Evolutionary conservation across 2,329 filamentous ascomycete species (phyloP).

Genomic region (Parascedosporium putredinis): DNA sequence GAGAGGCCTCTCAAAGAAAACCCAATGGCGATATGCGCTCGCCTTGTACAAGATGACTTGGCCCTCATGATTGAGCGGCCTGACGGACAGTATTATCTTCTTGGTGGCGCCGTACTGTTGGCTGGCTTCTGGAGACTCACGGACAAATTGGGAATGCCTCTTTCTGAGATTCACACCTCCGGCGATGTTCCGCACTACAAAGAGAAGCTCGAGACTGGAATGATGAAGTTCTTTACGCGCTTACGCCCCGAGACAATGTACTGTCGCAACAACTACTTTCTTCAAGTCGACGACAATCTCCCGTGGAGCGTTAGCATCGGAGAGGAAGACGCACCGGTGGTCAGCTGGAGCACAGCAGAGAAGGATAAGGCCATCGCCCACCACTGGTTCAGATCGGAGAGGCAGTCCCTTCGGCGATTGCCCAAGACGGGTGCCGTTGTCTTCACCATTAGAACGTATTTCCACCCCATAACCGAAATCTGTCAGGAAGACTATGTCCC

Average conservation of each 20-base stretch:
- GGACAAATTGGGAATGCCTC: conserved; percentile 71
- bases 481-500: conserved; percentile 66
- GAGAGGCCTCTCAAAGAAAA: conserved; percentile 59
- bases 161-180: conserved; percentile 70
- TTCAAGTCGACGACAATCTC: conserved; percentile 71
- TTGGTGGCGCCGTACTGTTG: conserved; percentile 65
- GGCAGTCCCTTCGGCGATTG: conserved; percentile 57
- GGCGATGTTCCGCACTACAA: conserved; percentile 66
- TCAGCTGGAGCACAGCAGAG: conserved; percentile 67
- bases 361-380: conserved; percentile 62
- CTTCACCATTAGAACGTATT: conserved; percentile 75
- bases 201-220: conserved; percentile 63
- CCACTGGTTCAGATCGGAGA: conserved; percentile 68
- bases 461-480: conserved; percentile 59
- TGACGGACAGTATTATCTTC: conserved; percentile 72
- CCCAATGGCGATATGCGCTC: conserved; percentile 64
- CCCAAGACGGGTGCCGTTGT: conserved; percentile 48
- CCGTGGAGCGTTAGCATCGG: conserved; percentile 72
- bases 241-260: conserved; percentile 56
- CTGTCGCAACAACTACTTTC: conserved; percentile 71
- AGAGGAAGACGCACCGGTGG: conserved; percentile 50
- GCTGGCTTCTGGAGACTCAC: conserved; percentile 75
- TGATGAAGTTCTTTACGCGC: conserved; percentile 71
- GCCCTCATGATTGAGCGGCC: conserved; percentile 70
- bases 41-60: conserved; percentile 71